phyloP scores from a whole-genome alignment of 1,139 yeast species.

The Hemisphaericaspora xylofermentans region DNA sequence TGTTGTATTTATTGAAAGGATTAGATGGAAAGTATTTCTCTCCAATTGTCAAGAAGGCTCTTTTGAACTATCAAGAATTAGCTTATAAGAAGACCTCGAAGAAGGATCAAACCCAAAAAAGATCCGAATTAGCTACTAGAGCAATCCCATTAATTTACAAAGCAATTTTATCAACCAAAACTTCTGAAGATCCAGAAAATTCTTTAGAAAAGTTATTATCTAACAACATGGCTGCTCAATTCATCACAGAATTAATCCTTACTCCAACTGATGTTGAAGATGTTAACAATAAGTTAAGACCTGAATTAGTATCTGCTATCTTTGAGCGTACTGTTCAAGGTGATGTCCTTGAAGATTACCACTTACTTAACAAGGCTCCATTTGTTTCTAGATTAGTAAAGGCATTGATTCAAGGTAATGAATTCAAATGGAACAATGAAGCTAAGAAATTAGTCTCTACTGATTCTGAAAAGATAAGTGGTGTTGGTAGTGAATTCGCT shows the following conservation, averaged over 20 bases:
- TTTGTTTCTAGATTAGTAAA: slow-evolving; percentile 77
- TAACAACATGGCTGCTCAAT: slow-evolving; percentile 82
- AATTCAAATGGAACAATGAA: slow-evolving; percentile 63
- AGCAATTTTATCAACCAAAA: slow-evolving; percentile 46
- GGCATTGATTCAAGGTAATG: slow-evolving; percentile 72
- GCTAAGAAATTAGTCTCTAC: slow-evolving; percentile 51
- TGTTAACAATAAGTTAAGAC: slow-evolving; percentile 45
- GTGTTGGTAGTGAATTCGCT: slow-evolving; percentile 67
- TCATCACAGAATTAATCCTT: slow-evolving; percentile 71
- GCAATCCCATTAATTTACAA: slow-evolving; percentile 69
- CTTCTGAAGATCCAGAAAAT: slow-evolving; percentile 24
- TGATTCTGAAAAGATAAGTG: slow-evolving; percentile 47
- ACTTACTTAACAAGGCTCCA: slow-evolving; percentile 64
- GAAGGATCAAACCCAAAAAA: slow-evolving; percentile 78
- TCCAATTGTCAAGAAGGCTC: slow-evolving; percentile 62
- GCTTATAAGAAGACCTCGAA: slow-evolving; percentile 74
- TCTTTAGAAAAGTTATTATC: slow-evolving; percentile 43
- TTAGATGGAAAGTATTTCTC: slow-evolving; percentile 81
- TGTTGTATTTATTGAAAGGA: slow-evolving; percentile 77
- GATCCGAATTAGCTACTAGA: slow-evolving; percentile 61
- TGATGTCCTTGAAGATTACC: slow-evolving; percentile 66
- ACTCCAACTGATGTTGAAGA: slow-evolving; percentile 48
- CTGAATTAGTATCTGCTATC: slow-evolving; percentile 53
- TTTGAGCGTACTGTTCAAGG: slow-evolving; percentile 60
- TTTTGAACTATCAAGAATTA: slow-evolving; percentile 59